These are phyloP conservation scores for Nicotiana undulata DNA, from an alignment of 257 asterid species.

Conservation along the genomic window DNA sequence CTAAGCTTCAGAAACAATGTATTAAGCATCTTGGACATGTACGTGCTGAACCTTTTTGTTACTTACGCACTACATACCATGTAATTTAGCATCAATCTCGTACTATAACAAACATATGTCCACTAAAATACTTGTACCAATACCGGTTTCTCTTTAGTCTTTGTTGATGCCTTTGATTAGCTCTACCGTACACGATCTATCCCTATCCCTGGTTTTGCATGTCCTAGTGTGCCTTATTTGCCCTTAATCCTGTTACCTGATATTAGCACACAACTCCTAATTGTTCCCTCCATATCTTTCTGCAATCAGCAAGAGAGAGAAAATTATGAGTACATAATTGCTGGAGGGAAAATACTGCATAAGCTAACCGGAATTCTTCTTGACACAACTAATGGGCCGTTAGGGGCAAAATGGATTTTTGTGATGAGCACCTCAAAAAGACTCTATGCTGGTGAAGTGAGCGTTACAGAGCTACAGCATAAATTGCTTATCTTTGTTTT, in stretches of 20 bases:
- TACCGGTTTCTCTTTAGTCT: background rate
- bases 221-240: background rate
- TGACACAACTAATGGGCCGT: conserved; percentile 43
- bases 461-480: conserved; percentile 5
- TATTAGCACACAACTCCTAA: background rate
- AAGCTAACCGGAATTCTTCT: conserved; percentile 45
- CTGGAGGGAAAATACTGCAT: conserved; percentile 52
- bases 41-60: conserved; percentile 26
- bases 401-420: conserved; percentile 78
- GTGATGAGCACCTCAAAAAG: conserved; percentile 87
- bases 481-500: conserved; percentile 6
- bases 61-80: background rate
- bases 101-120: background rate
- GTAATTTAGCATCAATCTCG: background rate
- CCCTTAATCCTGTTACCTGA: background rate
- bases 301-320: conserved; percentile 74
- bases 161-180: background rate
- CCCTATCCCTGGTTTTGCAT: background rate
- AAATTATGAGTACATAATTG: conserved; percentile 49
- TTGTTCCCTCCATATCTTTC: conserved; percentile 4
- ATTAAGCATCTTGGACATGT: conserved; percentile 96
- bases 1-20: conserved; percentile 80
- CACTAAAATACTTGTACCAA: background rate
- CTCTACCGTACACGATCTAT: background rate
- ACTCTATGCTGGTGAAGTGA: conserved; percentile 81